Base-by-base conservation (phyloP, 495 filamentous ascomycete species). In the Penicillium longicatenatum region DNA sequence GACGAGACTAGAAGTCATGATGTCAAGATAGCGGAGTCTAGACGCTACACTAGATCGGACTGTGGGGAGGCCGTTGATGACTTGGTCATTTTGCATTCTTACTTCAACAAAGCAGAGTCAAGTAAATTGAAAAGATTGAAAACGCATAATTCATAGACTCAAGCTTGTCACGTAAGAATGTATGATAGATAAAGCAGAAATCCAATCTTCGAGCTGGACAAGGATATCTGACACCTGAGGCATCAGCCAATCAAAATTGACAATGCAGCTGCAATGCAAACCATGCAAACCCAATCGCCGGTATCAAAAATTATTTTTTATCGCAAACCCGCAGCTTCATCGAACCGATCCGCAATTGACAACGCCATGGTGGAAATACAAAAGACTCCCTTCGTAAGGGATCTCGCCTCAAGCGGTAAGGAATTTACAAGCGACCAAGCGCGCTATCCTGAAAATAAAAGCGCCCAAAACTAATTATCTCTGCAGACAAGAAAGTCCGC, bases 321-420 rank as follows among this genome's bases (percentile, higher is more conserved):
- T 71, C 69, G 59, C 17, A 57, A 51, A 57, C 44, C 21, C 29
- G 35, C n/a, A 52, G 35, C 35, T 41, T n/a, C 50, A 52, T 22
- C 50, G 14, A 42, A 48, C 45, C 48, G 20, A 51, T 51, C 16
- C 50, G 44, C 45, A 50, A 58, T 45, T 41, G 59, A 49, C 41
- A n/a, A 39, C 55, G 52, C 37, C 43, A 85, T 82, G 81, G 62
- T 73, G 48, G 76, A 84, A 58, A 70, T 82, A 26, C 76, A 82
- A 60, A 82, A 84, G 55, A 86, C 83, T 54, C 86, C 87, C 35
- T 91, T 92, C 56, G 78, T 92, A 20, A 89, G 86, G 76, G 82
- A 91, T 67, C 80, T 92, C 31, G 89, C 85, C 52, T 88, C 89
- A 21, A 92, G 85, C 74, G 88, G 89, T 91, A 82, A 50, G 75